Base-by-base conservation (phyloP, 2,329 filamentous ascomycete genomes). In the Byssoonygena ceratinophila region DNA sequence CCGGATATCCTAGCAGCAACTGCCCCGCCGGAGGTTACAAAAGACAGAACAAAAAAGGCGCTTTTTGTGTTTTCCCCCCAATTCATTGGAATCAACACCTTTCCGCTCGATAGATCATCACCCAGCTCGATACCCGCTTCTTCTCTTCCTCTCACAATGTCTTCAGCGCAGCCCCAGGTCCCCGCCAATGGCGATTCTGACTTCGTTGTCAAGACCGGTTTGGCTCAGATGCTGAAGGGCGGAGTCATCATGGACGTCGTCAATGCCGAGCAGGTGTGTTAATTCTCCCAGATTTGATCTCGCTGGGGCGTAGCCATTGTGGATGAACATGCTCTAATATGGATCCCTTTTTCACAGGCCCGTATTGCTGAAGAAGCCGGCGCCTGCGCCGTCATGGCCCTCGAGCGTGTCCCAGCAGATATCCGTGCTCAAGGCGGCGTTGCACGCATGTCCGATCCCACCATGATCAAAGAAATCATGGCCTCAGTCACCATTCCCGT, bases 211-310 rank as follows among this genome's bases (percentile, higher is more conserved):
- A 98, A 98, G 80, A 85, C 88, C 51, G 92, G 91, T 55, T 77
- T 98, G 59, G 92, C 92, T 22, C 86, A 94, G 72, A 98, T 98
- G 92, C 77, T 97, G 72, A 96, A 97, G 78, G 92, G 92, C 68
- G 92, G 92, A 64, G 92, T 98, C 59, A 98, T 98, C 73, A 98
- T 98, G 92, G 92, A 98, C 72, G 92, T 97, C 54, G 88, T 94
- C 58, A 87, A 91, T 69, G 87, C 89, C 23, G 85, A 87, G 66
- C 90, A 87, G 75, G 82, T 82, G 68, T 53, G 47, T 54, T 29
- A n/a, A 39, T 49, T 14, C 41, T 16, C 31, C 2, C 8, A n/a
- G 36, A n/a, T 23, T 5, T 7, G 27, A 14, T 25, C 16, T 4
- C n/a, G 4, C 4, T 4, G 34, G 4, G 4, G 16, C 9, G 34